Base-by-base conservation (phyloP, 805 yeast species). In the Hanseniaspora clermontiae region DNA sequence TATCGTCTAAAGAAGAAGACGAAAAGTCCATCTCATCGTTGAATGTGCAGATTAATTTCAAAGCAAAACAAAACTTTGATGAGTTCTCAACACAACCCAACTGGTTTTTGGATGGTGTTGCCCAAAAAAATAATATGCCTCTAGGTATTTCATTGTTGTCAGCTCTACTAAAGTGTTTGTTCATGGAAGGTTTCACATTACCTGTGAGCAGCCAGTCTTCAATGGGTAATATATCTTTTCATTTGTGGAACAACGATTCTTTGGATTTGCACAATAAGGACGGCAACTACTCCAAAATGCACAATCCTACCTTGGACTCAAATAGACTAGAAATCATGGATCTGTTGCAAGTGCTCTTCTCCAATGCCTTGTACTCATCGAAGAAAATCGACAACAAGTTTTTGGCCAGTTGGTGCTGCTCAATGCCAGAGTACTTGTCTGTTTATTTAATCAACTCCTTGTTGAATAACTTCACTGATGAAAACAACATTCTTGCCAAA, bases 171-270 rank as follows among this genome's bases (percentile, higher is more conserved):
- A 64, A 63, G 32, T 51, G 65, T 49, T 55, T 65, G 12, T 67
- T 68, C 45, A 61, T 66, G 47, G 65, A 66, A 47, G 66, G 67
- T 1, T 66, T 66, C 32, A 63, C 69, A 1, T 51, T 65, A 15
- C 62, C 64, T 17, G 47, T 60, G 14, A 51, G 59, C 14, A 57
- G 62, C 9, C 62, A 63, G 3, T 32, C 49, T 1, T 63, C 63
- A 1, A 63, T 64, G 1, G 74, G 72, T 15, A 59, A 65, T 2
- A 60, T 58, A 36, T 65, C 70, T 1, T 64, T 61, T 42, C 58
- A 63, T n/a, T 72, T 84, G 1, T 89, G 96, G 96, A 95, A 86
- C 62, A 80, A 84, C 3, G 96, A 96, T 6, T 75, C 89, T 36
- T 45, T 49, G 31, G 31, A 42, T n/a, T 5, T 27, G 11, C 27